A percentile compares a stretch with the other conserved stretches of the same genome.
Evolutionary conservation across 495 filamentous ascomycete species (phyloP).

Genomic region (Symbiotaphrina buchneri): DNA sequence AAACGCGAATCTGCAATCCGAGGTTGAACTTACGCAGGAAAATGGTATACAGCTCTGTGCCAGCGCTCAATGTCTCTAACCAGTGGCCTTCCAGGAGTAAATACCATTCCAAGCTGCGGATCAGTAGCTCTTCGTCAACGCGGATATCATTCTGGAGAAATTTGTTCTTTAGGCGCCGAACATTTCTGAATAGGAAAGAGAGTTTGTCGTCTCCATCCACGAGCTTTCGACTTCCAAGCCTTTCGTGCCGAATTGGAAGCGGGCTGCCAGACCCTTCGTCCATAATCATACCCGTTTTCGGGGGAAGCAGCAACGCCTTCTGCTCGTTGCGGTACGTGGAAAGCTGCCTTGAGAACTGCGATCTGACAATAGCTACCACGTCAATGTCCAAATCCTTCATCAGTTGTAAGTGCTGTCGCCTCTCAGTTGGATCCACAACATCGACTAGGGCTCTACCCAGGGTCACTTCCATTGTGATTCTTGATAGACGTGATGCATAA

Average conservation of each 20-base stretch:
- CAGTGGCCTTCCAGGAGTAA: conserved; percentile 46
- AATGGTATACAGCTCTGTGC: conserved; percentile 45
- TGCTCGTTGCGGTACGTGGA: too few relatives aligned
- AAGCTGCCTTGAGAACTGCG: too few relatives aligned
- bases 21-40: conserved; percentile 37
- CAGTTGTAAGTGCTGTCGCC: conserved; percentile 21
- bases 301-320: too few relatives aligned
- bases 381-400: conserved; percentile 26
- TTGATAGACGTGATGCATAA: conserved; percentile 59
- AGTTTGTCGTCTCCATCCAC: too few relatives aligned
- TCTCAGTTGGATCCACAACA: conserved; percentile 23
- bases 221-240: neutral
- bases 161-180: conserved; percentile 29
- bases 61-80: conserved; percentile 41
- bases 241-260: too few relatives aligned
- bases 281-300: too few relatives aligned
- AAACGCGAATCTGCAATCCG: neutral
- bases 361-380: conserved; percentile 18
- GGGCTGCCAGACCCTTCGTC: too few relatives aligned
- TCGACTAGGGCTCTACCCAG: conserved; percentile 33
- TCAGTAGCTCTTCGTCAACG: conserved; percentile 41
- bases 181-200: too few relatives aligned
- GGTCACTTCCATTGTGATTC: conserved; percentile 19
- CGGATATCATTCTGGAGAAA: conserved; percentile 41
- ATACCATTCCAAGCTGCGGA: conserved; percentile 72